Evolutionary conservation across 2,329 filamentous ascomycete species (phyloP), one percentile per base, ranked within the genome.

Genomic region (Lasiodiplodia sp.): DNA sequence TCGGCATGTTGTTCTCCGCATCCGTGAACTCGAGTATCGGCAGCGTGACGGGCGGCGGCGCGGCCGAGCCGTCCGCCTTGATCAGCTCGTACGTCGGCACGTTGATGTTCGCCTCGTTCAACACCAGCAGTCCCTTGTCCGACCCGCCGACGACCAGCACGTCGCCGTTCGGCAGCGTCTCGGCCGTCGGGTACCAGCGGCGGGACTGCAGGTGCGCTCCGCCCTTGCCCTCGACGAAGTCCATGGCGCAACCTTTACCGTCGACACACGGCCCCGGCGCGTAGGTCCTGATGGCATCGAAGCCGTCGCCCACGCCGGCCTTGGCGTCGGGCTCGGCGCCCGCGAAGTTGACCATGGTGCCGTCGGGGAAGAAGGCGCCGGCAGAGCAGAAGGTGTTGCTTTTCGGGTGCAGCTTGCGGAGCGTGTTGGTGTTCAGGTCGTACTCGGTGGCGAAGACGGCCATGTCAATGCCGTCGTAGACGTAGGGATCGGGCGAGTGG

Each of bases 361-460:
- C 70, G 23, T 71, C 70, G 0, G 70, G 70, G 18, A 70, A 53
- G 55, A 70, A 71, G 10, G 69, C 69, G 10, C 70, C 70, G 7
- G 70, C 69, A 2, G 70, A 70, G 51, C 70, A 71, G 55, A 71
- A 71, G 0, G 70, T 71, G 37, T 71, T 71, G 53, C 55, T 67
- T 7, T 56, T 60, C 3, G 70, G 69, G 7, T 67, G 52, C 38
- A 71, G 64, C 63, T 71, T 71, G 28, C 69, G 67, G 23, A 71
- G 67, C 2, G 38, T 38, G 23, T 70, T 69, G 16, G 62, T 71
- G 8, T 60, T 64, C 64, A 67, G 67, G 21, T 66, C 55, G 37
- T 69, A 71, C 38, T 70, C 67, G 18, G 68, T 69, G 47, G 66
- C 67, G 40, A 71, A 70, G n/a, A 70, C 70, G 12, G 67, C 62